phyloP scores from a whole-genome alignment of 768 basidiomycete genomes.

The Chlorophyllum brunneum region DNA sequence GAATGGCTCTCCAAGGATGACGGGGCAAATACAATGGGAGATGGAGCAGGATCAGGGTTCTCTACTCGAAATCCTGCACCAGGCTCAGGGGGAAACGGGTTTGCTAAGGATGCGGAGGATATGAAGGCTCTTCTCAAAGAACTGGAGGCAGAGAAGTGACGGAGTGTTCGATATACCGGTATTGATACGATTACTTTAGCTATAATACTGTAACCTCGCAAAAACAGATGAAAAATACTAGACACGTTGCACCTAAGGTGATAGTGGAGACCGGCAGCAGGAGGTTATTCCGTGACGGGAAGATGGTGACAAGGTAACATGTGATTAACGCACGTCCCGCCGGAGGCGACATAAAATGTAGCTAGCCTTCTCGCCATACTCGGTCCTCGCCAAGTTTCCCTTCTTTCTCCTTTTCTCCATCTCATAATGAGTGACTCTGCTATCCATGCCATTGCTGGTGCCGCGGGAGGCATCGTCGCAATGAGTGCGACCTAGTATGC shows the following conservation, averaged over 20 bases:
- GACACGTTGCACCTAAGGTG: not conserved
- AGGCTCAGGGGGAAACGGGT: conserved; percentile 49
- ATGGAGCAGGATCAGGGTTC: conserved; percentile 43
- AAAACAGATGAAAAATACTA: conserved; percentile 7
- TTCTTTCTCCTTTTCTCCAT: conserved; percentile 7
- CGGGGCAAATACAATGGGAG: conserved; percentile 50
- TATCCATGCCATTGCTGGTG: conserved; percentile 86
- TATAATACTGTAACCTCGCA: conserved; percentile 5
- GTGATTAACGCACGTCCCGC: conserved; percentile 15
- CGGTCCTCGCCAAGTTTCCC: not conserved
- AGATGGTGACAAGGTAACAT: conserved; percentile 14
- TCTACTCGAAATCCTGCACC: conserved; percentile 23
- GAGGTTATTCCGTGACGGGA: not conserved
- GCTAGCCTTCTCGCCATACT: not conserved
- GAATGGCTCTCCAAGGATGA: conserved; percentile 78
- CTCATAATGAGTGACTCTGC: conserved; percentile 66
- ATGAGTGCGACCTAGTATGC: conserved; percentile 88
- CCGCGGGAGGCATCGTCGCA: conserved; percentile 83
- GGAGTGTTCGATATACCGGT: not conserved
- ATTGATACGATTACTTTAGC: conserved; percentile 6
- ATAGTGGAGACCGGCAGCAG: not conserved
- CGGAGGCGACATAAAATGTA: conserved; percentile 16
- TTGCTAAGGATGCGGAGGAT: conserved; percentile 70
- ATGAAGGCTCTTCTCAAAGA: conserved; percentile 56
- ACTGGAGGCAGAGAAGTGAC: conserved; percentile 26